phyloP scores from a whole-genome alignment of 2,329 filamentous ascomycete genomes.

The Teratosphaeria gauchensis region DNA sequence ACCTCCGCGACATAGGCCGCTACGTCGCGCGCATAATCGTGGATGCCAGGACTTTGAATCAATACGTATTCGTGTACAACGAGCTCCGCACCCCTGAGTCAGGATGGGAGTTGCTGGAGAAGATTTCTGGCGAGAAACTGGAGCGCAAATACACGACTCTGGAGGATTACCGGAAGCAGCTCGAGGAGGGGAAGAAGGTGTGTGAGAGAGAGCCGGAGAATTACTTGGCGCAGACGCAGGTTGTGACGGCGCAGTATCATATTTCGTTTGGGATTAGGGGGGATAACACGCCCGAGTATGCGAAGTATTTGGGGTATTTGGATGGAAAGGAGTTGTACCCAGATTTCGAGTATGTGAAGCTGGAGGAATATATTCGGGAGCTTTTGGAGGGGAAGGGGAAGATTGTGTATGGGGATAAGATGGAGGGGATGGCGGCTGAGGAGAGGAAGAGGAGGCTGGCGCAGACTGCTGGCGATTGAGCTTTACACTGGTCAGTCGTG shows the following conservation, averaged over 20 bases:
- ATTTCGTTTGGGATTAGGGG: slow-evolving; percentile 40
- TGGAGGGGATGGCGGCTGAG: not conserved
- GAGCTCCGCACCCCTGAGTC: slow-evolving; percentile 39
- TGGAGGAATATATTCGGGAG: not conserved
- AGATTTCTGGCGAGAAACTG: slow-evolving; percentile 40
- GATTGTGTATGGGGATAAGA: not conserved
- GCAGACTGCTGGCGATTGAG: not conserved
- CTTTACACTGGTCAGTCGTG: not conserved
- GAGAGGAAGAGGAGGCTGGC: not conserved
- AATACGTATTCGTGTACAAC: slow-evolving; percentile 41
- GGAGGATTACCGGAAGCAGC: slow-evolving; percentile 26
- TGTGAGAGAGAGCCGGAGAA: not conserved
- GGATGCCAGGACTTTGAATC: slow-evolving; percentile 46
- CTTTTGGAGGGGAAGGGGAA: not conserved
- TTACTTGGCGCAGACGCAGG: not conserved
- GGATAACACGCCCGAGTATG: slow-evolving; percentile 46
- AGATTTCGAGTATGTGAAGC: not conserved
- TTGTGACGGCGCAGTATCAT: slow-evolving; percentile 31
- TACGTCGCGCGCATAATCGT: slow-evolving; percentile 43
- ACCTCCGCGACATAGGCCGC: slow-evolving; percentile 44
- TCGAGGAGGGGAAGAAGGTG: slow-evolving; percentile 21
- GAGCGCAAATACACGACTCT: slow-evolving; percentile 21
- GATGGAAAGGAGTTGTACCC: slow-evolving; percentile 33
- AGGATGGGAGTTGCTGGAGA: slow-evolving; percentile 38
- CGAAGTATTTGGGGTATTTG: slow-evolving; percentile 42